A percentile compares a stretch with the other conserved stretches of the same genome.
phyloP scores from a whole-genome alignment of 495 filamentous ascomycete species.

The Daldinia childiae region DNA sequence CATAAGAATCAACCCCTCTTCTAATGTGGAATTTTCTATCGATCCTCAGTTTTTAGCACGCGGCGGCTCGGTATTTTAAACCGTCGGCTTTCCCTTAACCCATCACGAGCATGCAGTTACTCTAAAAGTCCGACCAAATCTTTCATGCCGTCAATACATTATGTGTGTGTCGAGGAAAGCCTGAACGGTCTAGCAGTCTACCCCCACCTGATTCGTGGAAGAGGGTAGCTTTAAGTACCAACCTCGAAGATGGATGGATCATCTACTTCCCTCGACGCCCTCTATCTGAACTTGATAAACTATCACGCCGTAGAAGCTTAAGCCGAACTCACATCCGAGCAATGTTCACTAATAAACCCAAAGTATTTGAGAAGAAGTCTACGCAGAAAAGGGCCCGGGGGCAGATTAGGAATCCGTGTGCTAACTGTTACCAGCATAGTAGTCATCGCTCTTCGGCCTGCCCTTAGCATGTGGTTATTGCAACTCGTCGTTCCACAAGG shows the following conservation, averaged over 20 bases:
- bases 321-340: slow-evolving; percentile 51
- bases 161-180: slow-evolving; percentile 13
- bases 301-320: slow-evolving; percentile 50
- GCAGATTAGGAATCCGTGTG: slow-evolving; percentile 30
- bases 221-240: slow-evolving; percentile 13
- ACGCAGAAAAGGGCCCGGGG: neutral
- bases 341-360: slow-evolving; percentile 46
- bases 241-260: neutral
- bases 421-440: slow-evolving; percentile 44
- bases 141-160: neutral
- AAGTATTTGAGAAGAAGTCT: slow-evolving; percentile 1
- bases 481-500: slow-evolving; percentile 40
- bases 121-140: neutral
- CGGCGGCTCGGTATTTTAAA: neutral
- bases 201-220: slow-evolving; percentile 39
- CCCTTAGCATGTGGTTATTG: slow-evolving; percentile 47
- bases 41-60: slow-evolving; percentile 27
- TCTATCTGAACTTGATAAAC: slow-evolving; percentile 44
- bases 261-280: slow-evolving; percentile 45
- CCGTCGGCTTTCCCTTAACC: no score
- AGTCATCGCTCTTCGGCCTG: slow-evolving; percentile 40
- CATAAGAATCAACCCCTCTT: slow-evolving; percentile 17
- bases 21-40: slow-evolving; percentile 20
- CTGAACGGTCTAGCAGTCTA: slow-evolving; percentile 36
- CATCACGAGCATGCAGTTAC: neutral